Percentiles rank a stretch among this genome's conserved stretches.
Evolutionary conservation across 495 filamentous ascomycete species (phyloP).

Genomic region (Penicillium coffeae): DNA sequence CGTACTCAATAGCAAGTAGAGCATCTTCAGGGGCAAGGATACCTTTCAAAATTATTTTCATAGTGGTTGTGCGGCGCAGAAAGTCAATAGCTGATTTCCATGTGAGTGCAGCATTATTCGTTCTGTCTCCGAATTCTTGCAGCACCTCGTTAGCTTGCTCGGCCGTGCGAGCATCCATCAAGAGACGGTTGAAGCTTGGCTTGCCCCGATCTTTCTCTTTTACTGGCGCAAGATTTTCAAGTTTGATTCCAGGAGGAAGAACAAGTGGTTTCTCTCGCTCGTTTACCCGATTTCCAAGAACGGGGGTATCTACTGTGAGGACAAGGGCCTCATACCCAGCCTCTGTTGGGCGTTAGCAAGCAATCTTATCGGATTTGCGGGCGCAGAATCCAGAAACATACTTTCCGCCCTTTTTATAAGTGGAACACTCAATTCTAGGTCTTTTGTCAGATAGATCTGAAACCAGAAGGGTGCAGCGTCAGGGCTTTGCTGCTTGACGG

Average conservation of each 20-base stretch:
- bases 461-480: constrained; percentile 35
- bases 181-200: constrained; percentile 4
- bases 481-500: constrained; percentile 6
- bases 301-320: constrained; percentile 90
- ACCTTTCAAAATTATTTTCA: constrained; percentile 15
- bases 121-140: neutral
- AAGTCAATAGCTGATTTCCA: constrained; percentile 9
- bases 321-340: constrained; percentile 87
- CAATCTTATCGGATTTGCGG: constrained; percentile 5
- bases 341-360: constrained; percentile 14
- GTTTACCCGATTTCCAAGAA: constrained; percentile 57
- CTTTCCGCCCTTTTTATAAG: constrained; percentile 82
- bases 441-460: constrained; percentile 86
- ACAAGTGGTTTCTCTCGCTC: constrained; percentile 39
- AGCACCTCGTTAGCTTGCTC: constrained; percentile 2
- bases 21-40: constrained; percentile 11
- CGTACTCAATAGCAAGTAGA: constrained; percentile 45
- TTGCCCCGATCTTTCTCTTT: neutral
- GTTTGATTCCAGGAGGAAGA: constrained; percentile 25
- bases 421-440: constrained; percentile 71
- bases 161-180: constrained; percentile 7
- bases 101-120: constrained; percentile 5
- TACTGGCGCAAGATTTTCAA: constrained; percentile 4
- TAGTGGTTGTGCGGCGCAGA: constrained; percentile 2
- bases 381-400: constrained; percentile 3